Evolutionary conservation across 306 rosid species (phyloP), one percentile per base, ranked within the genome.

Genomic region (Vigna mungo): DNA sequence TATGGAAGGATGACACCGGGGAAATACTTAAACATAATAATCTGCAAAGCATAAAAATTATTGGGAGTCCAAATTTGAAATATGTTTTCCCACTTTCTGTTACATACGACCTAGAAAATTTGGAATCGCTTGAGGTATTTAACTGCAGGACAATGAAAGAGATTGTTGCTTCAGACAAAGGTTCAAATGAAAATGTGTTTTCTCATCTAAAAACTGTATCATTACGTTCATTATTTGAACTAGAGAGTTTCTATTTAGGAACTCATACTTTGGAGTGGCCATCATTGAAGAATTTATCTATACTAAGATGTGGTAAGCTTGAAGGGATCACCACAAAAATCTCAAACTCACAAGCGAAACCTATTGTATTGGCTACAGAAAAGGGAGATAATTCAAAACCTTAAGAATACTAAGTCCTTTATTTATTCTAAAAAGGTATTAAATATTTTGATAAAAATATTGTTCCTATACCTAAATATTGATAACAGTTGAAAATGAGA

Each of bases 61-160:
- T 0, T 9, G 0, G 0, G 2, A 30, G 82, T 46, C 2, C 9
- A 41, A n/a, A 30, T 2, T 41, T 77, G 39, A 18, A 68, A 39
- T 53, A 67, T 72, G 15, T 82, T 12, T 77, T 82, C 21, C 82
- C 85, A 39, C 12, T 60, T 71, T 49, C 84, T 18, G 20, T 84
- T 21, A 71, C 71, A 49, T 79, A 12, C 9, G 51, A 9, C 59
- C 75, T 80, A 49, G 4, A 51, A 32, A 79, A 47, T 1, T 32
- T 61, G 1, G 37, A 69, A 49, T 32, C 5, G 0, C 43, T 37
- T 37, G 9, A 37, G 2, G 2, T 37, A 37, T 2, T 2, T 0
- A 37, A 7, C 10, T 37, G 43, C 10, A 37, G 9, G 43, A n/a
- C 43, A 37, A 37, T 37, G 43, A 37, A 37, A 37, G 43, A 37